Conservation (phyloP, 225 moss, liverwort and hornwort genomes). For the Antitrichia curtipendula region DNA sequence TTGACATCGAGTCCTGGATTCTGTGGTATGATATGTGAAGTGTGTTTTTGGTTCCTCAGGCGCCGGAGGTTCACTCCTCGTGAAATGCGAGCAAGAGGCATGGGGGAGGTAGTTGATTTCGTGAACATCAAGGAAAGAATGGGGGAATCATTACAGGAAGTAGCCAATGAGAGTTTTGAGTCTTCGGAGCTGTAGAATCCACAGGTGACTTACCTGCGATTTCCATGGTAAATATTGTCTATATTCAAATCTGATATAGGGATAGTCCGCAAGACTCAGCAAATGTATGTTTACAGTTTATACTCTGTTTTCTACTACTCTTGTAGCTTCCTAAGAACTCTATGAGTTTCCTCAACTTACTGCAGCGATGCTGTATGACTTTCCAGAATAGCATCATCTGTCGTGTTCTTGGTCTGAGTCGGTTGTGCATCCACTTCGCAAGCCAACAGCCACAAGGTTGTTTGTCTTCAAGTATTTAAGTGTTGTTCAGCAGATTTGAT, state of each 20-base stretch:
- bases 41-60: constrained; percentile 2
- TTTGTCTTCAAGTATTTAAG: neutral
- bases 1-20: neutral
- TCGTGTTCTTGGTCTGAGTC: neutral
- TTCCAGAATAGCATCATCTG: neutral
- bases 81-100: constrained; percentile 21
- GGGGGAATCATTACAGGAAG: constrained; percentile 24
- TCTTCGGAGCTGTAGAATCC: constrained; percentile 25
- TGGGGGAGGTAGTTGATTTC: constrained; percentile 18
- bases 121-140: constrained; percentile 18
- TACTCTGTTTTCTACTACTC: neutral
- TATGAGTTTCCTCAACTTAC: neutral
- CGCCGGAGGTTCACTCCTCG: constrained; percentile 27
- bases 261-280: neutral
- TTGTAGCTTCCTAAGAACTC: neutral
- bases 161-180: constrained; percentile 29
- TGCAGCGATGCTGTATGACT: neutral
- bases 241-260: constrained; percentile 4
- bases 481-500: neutral
- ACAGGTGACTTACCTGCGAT: neutral
- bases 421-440: neutral
- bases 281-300: neutral
- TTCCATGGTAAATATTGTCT: constrained; percentile 14
- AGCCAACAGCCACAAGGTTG: neutral
- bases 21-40: neutral